Conservation (phyloP, 768 basidiomycete species). For the Lactarius hengduanensis region DNA sequence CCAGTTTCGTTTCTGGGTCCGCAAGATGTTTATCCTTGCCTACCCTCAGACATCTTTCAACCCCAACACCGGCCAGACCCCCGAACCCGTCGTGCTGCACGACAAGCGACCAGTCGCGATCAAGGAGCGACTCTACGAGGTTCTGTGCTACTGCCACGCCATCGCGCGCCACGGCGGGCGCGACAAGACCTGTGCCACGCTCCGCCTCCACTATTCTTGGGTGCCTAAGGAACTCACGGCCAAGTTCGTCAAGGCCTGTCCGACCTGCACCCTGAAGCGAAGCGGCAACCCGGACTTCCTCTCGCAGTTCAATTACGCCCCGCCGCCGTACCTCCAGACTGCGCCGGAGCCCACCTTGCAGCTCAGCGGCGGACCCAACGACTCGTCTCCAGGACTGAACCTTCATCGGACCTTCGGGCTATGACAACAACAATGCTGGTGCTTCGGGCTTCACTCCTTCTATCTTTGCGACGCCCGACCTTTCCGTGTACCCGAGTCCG, state of each 20-base stretch:
- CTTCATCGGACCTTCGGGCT: slow-evolving; percentile 1
- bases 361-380: slow-evolving; percentile 19
- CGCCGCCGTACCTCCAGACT: not conserved
- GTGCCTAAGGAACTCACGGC: slow-evolving; percentile 82
- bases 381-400: slow-evolving; percentile 16
- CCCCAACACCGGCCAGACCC: not conserved
- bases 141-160: slow-evolving; percentile 72
- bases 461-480: slow-evolving; percentile 21
- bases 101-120: slow-evolving; percentile 73
- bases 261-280: slow-evolving; percentile 60
- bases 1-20: slow-evolving; percentile 31
- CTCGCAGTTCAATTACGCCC: slow-evolving; percentile 13
- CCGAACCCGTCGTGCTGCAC: slow-evolving; percentile 57
- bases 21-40: slow-evolving; percentile 29
- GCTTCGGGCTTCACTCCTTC: not conserved
- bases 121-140: slow-evolving; percentile 74
- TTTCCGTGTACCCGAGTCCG: slow-evolving; percentile 23
- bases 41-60: slow-evolving; percentile 28
- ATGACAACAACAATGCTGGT: not conserved
- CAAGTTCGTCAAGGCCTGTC: slow-evolving; percentile 75
- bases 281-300: slow-evolving; percentile 36
- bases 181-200: slow-evolving; percentile 69
- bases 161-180: slow-evolving; percentile 69
- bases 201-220: slow-evolving; percentile 74
- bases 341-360: not conserved